Base-by-base conservation (phyloP, 148 eudicot genomes). In the Pouteria glomerata region DNA sequence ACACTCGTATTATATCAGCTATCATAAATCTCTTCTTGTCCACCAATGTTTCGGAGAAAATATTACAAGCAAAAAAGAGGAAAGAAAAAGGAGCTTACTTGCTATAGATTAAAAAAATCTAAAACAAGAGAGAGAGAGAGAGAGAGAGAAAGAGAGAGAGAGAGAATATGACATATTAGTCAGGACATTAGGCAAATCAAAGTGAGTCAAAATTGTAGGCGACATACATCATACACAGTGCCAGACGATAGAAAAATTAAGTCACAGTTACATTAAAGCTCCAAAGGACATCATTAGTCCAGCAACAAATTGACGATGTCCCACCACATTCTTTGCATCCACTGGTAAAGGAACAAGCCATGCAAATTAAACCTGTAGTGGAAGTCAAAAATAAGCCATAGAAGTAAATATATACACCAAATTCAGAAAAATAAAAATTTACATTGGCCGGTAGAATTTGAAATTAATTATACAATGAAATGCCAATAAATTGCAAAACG, bases 151-250 rank as follows among this genome's bases (percentile, higher is more conserved):
- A 48, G 14, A 60, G 12, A 14, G 21, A 37, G 7, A 12, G 8
- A 47, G 31, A 19, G 12, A 59, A 70, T 8, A 8, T 23, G 7
- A 1, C 31, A 57, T 8, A 24, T 16, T 44, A 2, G 21, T 41
- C 2, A n/a, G 55, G 18, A 10, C 5, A 50, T 71, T n/a, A 24
- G 1, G 8, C 41, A 24, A 44, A 29, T 45, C 8, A 26, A 59
- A 71, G 59, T 35, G 34, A 63, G 68, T 37, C 76, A 63, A 62
- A 63, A 63, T 52, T 50, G 76, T 62, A 37, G 51, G 42, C 16
- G 44, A 30, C 30, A 18, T 7, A 19, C 12, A 35, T 27, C 52
- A 70, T 41, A 8, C 0, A 18, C 66, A 18, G 65, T 30, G 63
- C 51, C 23, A 6, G 42, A 48, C n/a, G 21, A 57, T 6, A 19